These are phyloP conservation scores for Amanita inopinata DNA, from an alignment of 768 basidiomycete genomes.

Conservation along the genomic window DNA sequence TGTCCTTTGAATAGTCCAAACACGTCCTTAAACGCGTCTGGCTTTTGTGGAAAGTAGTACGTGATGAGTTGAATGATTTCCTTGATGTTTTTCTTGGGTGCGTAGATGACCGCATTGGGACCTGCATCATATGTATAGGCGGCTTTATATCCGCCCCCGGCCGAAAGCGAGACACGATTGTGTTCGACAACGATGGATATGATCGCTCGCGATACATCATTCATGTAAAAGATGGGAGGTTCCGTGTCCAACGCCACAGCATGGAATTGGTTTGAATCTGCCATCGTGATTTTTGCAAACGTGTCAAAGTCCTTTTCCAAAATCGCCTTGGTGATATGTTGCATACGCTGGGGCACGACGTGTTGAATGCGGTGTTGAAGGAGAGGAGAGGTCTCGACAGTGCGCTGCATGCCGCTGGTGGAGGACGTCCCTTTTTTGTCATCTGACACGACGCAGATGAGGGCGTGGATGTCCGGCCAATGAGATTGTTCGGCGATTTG, in stretches of 20 bases:
- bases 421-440: constrained; percentile 94
- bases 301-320: constrained; percentile 67
- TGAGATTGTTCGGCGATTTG: constrained; percentile 77
- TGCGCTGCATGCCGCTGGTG: constrained; percentile 96
- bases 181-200: constrained; percentile 86
- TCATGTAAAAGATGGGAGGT: constrained; percentile 99
- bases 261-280: constrained; percentile 98
- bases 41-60: constrained; percentile 81
- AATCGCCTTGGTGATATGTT: constrained; percentile 74
- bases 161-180: constrained; percentile 66
- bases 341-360: constrained; percentile 87
- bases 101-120: constrained; percentile 97
- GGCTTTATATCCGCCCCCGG: constrained; percentile 56
- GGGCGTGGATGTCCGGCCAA: constrained; percentile 94
- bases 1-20: constrained; percentile 47
- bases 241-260: constrained; percentile 94
- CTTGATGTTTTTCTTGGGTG: constrained; percentile 64
- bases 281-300: constrained; percentile 92
- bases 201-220: constrained; percentile 93
- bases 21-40: constrained; percentile 61
- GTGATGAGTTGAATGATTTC: constrained; percentile 70
- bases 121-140: constrained; percentile 99
- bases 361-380: constrained; percentile 81
- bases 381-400: constrained; percentile 84
- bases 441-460: constrained; percentile 95